Evolutionary conservation across 1,284 basidiomycete genomes (phyloP), one percentile per base, ranked within the genome.

Genomic region (Peniophora sp.): DNA sequence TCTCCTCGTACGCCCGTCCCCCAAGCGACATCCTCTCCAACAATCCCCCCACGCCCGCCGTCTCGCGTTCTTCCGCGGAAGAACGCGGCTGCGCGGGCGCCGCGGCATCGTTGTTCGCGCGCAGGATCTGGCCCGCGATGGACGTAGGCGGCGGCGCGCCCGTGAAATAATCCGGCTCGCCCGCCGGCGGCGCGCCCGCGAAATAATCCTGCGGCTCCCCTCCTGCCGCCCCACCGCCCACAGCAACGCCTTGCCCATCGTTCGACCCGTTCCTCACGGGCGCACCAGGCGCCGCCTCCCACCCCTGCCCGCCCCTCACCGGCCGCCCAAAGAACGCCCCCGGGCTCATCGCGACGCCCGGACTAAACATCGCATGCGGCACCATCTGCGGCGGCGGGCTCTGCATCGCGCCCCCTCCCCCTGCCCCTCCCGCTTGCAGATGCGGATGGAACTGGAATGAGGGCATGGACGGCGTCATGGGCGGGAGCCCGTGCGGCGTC

Each of bases 391-490:
- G 62, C 17, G 47, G 55, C 47, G 48, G 53, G 10, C 41, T 50
- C 5, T 32, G 27, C 27, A 32, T n/a, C n/a, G n/a, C n/a, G n/a
- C n/a, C n/a, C n/a, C n/a, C n/a, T n/a, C n/a, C 27, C 6, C 47
- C 39, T 47, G 56, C 18, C 20, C 43, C 15, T 52, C 58, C 46
- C 24, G 47, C 58, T 32, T 32, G 27, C 12, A 32, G 27, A 32
- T 2, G 67, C 62, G 20, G 60, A 64, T 37, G 58, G 64, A 88
- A 88, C 20, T 75, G 79, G 66, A 88, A 89, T 10, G 83, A 75
- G 5, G 85, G 85, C 86, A 89, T 89, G 56, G 81, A 83, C 1
- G 85, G 85, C 23, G 86, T 89, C 50, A 89, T 85, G 2, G 85
- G 83, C 18, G 84, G 84, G 9, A 87, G 67, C 0, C 85, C 86